Percentiles rank a stretch among this genome's conserved stretches.
Conservation (phyloP, 2,329 filamentous ascomycete genomes). For the Sporothrix mexicana region DNA sequence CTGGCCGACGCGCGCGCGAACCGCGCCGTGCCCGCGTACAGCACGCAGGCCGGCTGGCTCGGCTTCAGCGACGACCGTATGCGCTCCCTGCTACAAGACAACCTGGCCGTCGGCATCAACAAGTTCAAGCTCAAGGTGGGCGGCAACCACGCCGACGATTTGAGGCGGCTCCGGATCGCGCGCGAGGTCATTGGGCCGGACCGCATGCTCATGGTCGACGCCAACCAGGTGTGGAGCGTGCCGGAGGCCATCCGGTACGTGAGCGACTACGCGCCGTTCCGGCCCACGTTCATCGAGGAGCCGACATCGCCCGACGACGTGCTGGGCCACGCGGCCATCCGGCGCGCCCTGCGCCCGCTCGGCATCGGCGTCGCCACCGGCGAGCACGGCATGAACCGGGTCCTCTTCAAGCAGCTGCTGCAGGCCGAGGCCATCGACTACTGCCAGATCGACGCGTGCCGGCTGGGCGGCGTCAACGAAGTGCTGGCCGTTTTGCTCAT, state of each 20-base stretch:
- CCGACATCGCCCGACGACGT: conserved; percentile 90
- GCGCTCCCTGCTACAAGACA: conserved; percentile 74
- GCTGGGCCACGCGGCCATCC: conserved; percentile 82
- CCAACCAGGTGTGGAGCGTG: conserved; percentile 91
- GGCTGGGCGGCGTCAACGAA: conserved; percentile 89
- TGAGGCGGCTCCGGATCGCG: conserved; percentile 72
- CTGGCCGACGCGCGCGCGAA: conserved; percentile 74
- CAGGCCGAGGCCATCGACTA: conserved; percentile 81
- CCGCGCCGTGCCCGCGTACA: conserved; percentile 85
- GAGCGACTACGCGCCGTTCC: conserved; percentile 70
- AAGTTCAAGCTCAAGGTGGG: conserved; percentile 95
- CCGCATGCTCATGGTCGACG: conserved; percentile 85
- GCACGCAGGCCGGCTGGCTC: conserved; percentile 87
- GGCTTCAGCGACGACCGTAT: conserved; percentile 89
- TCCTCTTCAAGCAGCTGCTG: conserved; percentile 92
- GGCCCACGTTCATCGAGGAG: conserved; percentile 95
- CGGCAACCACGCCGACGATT: conserved; percentile 73
- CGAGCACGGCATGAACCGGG: conserved; percentile 94
- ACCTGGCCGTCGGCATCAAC: conserved; percentile 74
- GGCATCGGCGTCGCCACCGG: conserved; percentile 86
- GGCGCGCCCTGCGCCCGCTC: conserved; percentile 75
- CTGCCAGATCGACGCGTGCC: conserved; percentile 88
- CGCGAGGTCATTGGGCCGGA: conserved; percentile 61
- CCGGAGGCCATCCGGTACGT: conserved; percentile 89
- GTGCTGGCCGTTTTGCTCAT: conserved; percentile 86